Base-by-base conservation (phyloP, 441 rosid genomes). In the Adansonia rubrostipa region DNA sequence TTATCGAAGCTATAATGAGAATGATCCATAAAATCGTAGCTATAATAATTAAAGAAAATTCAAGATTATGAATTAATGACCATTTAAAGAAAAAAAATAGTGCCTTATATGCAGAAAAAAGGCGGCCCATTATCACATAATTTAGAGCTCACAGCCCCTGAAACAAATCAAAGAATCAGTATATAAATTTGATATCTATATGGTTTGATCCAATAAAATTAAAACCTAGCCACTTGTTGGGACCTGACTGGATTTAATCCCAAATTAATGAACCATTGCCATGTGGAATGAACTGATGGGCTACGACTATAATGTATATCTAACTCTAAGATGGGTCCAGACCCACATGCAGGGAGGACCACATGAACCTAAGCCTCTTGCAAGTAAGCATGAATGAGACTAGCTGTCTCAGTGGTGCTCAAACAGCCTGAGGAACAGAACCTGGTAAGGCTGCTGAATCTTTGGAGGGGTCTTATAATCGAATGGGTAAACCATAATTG, bases 401-500 rank as follows among this genome's bases (percentile, higher is more conserved):
- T 54, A 24, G 62, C 62, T 19, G 42, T 53, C 44, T 28, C 33
- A 28, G 44, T 5, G 44, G 44, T 28, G 67, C 8, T 24, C 14
- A 24, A 20, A 17, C 5, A 5, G 45, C 64, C 63, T n/a, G 2
- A 9, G 42, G 28, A n/a, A 53, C 53, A 44, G 28, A 5, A 1
- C 6, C 6, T 66, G 15, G 8, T 45, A 67, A 45, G 54, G 22
- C 45, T 67, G 54, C 54, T 45, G 72, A 67, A 67, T 67, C 36
- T 67, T 53, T 53, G 24, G 50, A 56, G 44, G 28, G n/a, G 53
- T 51, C 60, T 33, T 63, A 50, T 71, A 72, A 17, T 11, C 73
- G 87, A 53, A 86, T 69, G n/a, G 87, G 88, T 57, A 88, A 82
- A 24, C 90, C 90, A 17, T 78, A 88, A 77, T 84, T 88, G 69